phyloP scores from a whole-genome alignment of 2,329 filamentous ascomycete genomes.

The Cordyceps javanica region DNA sequence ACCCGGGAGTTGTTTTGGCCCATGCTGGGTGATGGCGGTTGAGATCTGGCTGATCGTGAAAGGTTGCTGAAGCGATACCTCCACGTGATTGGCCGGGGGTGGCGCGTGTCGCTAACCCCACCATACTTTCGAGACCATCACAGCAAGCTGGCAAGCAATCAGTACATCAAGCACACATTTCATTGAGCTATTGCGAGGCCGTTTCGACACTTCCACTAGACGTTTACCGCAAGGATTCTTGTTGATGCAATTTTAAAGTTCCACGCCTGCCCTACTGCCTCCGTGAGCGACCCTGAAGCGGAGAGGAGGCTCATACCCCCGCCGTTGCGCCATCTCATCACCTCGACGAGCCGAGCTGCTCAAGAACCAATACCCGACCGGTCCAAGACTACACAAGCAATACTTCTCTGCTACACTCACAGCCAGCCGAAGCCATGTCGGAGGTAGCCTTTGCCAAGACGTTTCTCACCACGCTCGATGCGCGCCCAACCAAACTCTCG shows the following conservation, averaged over 20 bases:
- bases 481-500: constrained; percentile 73
- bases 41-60: background rate
- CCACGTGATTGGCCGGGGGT: constrained; percentile 4
- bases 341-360: background rate
- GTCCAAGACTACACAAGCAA: background rate
- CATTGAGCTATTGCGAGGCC: no score
- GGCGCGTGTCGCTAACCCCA: background rate
- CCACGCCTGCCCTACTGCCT: background rate
- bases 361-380: background rate
- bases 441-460: constrained; percentile 79
- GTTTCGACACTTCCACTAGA: background rate
- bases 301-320: background rate
- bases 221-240: background rate
- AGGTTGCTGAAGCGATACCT: background rate
- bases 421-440: constrained; percentile 48
- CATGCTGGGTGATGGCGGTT: background rate
- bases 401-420: accelerated
- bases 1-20: background rate
- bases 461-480: constrained; percentile 76
- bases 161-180: background rate
- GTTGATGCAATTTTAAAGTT: no score
- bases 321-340: background rate
- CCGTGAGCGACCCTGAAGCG: background rate
- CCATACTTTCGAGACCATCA: background rate
- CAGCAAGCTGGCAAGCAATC: background rate